These are phyloP conservation scores for Paratinospora sagittata DNA, from an alignment of 164 flowering plant species.

Conservation along the genomic window DNA sequence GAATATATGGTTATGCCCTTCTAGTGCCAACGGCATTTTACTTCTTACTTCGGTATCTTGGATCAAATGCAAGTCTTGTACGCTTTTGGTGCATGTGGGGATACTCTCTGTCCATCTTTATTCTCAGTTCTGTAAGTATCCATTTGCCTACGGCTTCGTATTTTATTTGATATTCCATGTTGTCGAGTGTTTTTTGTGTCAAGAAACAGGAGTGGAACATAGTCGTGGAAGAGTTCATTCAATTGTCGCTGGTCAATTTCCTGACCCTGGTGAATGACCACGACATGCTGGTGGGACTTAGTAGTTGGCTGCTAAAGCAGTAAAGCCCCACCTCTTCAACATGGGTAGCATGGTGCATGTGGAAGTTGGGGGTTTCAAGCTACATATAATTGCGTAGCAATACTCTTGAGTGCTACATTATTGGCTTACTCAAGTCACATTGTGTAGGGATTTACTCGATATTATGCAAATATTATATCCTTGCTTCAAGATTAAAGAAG, in stretches of 20 bases:
- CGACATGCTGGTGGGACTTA: neutral
- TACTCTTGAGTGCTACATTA: too few species aligned
- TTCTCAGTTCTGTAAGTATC: conserved; percentile 67
- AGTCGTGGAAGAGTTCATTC: neutral
- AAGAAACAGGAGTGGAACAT: neutral
- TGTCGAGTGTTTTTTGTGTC: too few species aligned
- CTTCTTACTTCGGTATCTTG: conserved; percentile 83
- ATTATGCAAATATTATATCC: too few species aligned
- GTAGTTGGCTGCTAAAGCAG: neutral
- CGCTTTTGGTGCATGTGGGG: conserved; percentile 99
- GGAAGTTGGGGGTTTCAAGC: neutral
- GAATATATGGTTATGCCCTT: conserved; percentile 66
- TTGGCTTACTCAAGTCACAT: too few species aligned
- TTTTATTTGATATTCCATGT: neutral
- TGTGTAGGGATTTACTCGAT: neutral
- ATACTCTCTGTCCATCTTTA: conserved; percentile 78
- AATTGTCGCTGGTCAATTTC: neutral
- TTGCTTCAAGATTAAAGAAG: too few species aligned
- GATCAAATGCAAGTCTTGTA: conserved; percentile 60
- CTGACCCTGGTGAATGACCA: neutral
- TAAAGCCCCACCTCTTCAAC: neutral
- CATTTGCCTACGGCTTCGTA: neutral
- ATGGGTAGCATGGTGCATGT: neutral
- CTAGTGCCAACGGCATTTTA: conserved; percentile 82
- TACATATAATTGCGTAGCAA: neutral